Base-by-base conservation (phyloP, 2,329 filamentous ascomycete genomes). In the Fusarium mexicanum region DNA sequence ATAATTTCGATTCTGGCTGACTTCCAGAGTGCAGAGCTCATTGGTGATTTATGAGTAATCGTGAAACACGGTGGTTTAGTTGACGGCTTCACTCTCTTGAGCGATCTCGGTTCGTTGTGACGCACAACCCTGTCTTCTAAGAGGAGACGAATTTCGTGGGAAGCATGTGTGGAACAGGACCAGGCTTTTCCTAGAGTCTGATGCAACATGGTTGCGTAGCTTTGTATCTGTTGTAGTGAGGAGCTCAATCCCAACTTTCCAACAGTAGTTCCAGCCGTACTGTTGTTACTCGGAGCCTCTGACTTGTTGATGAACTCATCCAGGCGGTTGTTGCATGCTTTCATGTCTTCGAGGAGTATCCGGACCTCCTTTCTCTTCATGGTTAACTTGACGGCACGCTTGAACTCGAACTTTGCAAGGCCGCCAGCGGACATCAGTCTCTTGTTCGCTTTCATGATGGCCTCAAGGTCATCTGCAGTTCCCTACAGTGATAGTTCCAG, bases 401-500 rank as follows among this genome's bases (percentile, higher is more conserved):
- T 47, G 3, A 47, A 47, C 5, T 47, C 44, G 18, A 47, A 47
- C 1, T 1, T 22, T 16, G 8, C 1, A 16, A 47, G 26, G 3
- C 44, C 44, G 1, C 9, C 26, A 16, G 13, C 2, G 3, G 44
- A 4, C 0, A 13, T 1, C 0, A 29, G 9, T 11, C 18, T 47
- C 8, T 22, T 29, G 9, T 29, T 47, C 0, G 44, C 44, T 29
- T 29, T 47, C 0, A 29, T 47, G 6, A 47, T 29, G 8, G 26
- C 26, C 18, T 47, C 44, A 5, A 47, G 44, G 1, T 29, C 44
- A 22, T 29, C 26, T 3, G 44, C 18, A 16, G 24, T 47, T 22
- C 13, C 26, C 44, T 47, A 16, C 0, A 3, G 16, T 10, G 0
- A 29, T 3, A 0, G 0, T 22, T 5, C 4, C 0, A 7, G 6